Evolutionary conservation across 2,329 filamentous ascomycete species (phyloP), one percentile per base, ranked within the genome.

Genomic region (Bipolaris cookei): DNA sequence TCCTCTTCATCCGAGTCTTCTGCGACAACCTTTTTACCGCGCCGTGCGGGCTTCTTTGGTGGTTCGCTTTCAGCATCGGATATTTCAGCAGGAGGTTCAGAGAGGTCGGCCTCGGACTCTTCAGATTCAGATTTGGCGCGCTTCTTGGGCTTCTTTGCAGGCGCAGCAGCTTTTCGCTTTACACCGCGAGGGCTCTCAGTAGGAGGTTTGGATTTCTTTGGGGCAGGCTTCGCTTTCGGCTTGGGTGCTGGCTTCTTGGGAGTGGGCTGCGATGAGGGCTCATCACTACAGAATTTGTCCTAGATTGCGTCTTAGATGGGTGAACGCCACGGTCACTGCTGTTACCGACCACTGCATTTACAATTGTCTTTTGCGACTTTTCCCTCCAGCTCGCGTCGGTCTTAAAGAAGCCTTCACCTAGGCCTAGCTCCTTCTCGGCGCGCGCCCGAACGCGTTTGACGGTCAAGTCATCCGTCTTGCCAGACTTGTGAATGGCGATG

Each of bases 381-480:
- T 54, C 79, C 77, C 68, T 88, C 87, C 87, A 89, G 4, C 69
- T 66, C 1, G 66, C 65, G 57, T 82, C 73, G n/a, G 63, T 73
- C 65, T 84, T 88, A 64, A 87, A 81, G 65, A 86, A 88, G 2
- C 80, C 84, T 5, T 76, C 74, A 6, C 80, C 76, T 20, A 88
- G 73, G 30, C 78, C 79, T 10, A 88, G 71, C 46, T 80, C 71
- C 54, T 80, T 73, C 68, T 87, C 85, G 3, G 81, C 81, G 21
- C 79, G 79, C 28, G 77, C 67, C 46, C 86, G 83, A 48, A 87
- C 81, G 52, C 79, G 78, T 61, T 85, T 87, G 50, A 87, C 78
- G 0, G 86, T 87, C 59, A 87, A 72, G 48, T 85, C 80, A 5
- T 85, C 81, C 30, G 74, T 70, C 18, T 83, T 74, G 52, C 75